Evolutionary conservation across 768 basidiomycete species (phyloP).

Genomic region (Suillus weaverae): DNA sequence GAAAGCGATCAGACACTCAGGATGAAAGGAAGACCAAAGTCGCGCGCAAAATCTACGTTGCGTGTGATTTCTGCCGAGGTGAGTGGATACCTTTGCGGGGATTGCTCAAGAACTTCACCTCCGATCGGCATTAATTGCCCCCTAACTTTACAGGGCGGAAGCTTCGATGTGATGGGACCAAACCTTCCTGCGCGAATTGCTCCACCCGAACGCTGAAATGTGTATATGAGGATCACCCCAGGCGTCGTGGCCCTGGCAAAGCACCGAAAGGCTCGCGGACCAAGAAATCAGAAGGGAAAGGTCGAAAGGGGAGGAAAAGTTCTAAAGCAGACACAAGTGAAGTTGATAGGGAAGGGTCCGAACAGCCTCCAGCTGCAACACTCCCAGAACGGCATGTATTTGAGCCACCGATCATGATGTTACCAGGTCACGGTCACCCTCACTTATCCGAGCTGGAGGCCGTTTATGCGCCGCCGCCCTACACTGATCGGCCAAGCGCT

Average conservation of each 20-base stretch:
- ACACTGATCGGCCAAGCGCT: constrained; percentile 7
- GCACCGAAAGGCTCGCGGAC: constrained; percentile 59
- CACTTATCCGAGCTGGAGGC: constrained; percentile 1
- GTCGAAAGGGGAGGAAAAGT: constrained; percentile 18
- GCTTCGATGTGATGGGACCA: constrained; percentile 68
- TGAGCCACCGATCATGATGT: constrained; percentile 4
- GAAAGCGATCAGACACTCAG: constrained; percentile 13
- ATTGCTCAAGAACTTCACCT: background rate
- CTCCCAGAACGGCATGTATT: constrained; percentile 6
- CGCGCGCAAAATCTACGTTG: constrained; percentile 42
- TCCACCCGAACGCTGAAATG: constrained; percentile 51
- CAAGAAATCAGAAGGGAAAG: constrained; percentile 39
- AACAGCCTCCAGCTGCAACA: background rate
- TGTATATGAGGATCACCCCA: constrained; percentile 48
- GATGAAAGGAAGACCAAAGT: constrained; percentile 26
- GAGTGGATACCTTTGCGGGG: constrained; percentile 21
- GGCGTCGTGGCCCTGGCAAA: constrained; percentile 75
- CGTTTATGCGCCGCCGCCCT: constrained; percentile 3
- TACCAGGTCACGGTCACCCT: constrained; percentile 1
- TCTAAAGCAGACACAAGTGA: constrained; percentile 13
- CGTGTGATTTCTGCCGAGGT: constrained; percentile 82
- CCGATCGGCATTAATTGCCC: background rate
- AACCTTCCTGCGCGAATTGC: constrained; percentile 67
- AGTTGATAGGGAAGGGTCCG: constrained; percentile 3
- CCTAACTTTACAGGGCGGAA: constrained; percentile 55